Evolutionary conservation across 495 filamentous ascomycete genomes (phyloP).

Genomic region (Daldinia decipiens): DNA sequence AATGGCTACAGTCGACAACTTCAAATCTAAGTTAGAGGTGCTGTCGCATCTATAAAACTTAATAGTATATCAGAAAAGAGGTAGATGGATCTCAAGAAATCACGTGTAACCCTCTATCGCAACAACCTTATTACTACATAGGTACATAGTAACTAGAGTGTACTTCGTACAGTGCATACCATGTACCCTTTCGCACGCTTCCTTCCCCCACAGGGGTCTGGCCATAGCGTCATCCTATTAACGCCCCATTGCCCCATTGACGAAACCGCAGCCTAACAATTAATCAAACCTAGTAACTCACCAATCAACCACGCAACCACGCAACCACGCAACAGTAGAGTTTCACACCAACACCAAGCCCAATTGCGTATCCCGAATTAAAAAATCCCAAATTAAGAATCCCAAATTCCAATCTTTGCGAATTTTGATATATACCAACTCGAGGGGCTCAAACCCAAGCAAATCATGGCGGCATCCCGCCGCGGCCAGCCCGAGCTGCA

Average conservation of each 20-base stretch:
- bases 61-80: background rate
- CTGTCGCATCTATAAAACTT: background rate
- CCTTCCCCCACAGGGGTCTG: background rate
- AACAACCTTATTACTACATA: background rate
- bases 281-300: background rate
- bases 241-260: background rate
- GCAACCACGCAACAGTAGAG: slow-evolving; percentile 21
- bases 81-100: background rate
- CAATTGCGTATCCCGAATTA: slow-evolving; percentile 23
- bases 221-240: slow-evolving; percentile 4
- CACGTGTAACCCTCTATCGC: background rate
- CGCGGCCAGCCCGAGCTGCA: slow-evolving; percentile 62
- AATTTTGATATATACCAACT: background rate
- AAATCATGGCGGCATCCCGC: slow-evolving; percentile 61
- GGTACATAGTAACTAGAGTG: background rate
- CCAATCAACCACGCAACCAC: slow-evolving; percentile 30
- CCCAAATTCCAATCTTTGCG: background rate
- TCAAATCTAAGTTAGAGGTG: background rate
- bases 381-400: background rate
- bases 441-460: slow-evolving; percentile 7
- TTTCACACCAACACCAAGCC: slow-evolving; percentile 4
- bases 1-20: background rate
- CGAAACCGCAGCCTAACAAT: background rate
- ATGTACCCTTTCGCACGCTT: background rate
- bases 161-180: background rate